Conservation (phyloP, 164 flowering plant genomes). For the Piper betle region DNA sequence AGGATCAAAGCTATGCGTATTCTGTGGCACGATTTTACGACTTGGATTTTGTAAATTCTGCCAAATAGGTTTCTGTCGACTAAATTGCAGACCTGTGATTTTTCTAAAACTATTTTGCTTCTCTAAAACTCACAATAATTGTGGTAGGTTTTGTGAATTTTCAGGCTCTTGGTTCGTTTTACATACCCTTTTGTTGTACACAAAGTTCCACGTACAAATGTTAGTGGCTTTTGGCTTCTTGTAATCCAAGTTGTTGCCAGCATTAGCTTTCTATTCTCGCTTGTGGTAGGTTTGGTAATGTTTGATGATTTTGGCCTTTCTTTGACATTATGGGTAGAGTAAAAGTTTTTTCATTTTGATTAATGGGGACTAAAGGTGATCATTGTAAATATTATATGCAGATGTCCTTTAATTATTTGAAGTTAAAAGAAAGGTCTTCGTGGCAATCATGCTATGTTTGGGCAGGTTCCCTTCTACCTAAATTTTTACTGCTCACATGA, state of each 20-base stretch:
- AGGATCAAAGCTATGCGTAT: background rate
- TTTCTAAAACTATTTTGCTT: background rate
- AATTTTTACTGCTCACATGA: background rate
- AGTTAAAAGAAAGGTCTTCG: constrained; percentile 36
- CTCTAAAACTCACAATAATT: background rate
- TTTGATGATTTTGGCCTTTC: background rate
- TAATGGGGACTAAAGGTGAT: background rate
- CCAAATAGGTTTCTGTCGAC: background rate
- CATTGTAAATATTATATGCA: constrained; percentile 13
- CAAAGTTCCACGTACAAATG: constrained; percentile 42
- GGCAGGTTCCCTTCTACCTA: constrained; percentile 41
- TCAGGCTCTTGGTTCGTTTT: constrained; percentile 46
- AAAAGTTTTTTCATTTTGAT: background rate
- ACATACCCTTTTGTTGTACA: constrained; percentile 45
- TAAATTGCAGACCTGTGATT: background rate
- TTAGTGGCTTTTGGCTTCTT: constrained; percentile 61
- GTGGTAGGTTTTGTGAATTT: background rate
- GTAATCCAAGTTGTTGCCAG: constrained; percentile 67
- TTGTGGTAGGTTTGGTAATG: constrained; percentile 36
- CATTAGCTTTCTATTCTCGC: constrained; percentile 50
- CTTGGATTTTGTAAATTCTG: background rate
- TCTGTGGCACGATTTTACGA: background rate
- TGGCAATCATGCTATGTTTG: constrained; percentile 82
- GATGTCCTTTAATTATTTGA: constrained; percentile 46
- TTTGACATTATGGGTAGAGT: background rate